A percentile compares a stretch with the other conserved stretches of the same genome.
These are phyloP conservation scores for Fusarium denticulatum DNA, from an alignment of 2,329 filamentous ascomycete species.

Conservation along the genomic window DNA sequence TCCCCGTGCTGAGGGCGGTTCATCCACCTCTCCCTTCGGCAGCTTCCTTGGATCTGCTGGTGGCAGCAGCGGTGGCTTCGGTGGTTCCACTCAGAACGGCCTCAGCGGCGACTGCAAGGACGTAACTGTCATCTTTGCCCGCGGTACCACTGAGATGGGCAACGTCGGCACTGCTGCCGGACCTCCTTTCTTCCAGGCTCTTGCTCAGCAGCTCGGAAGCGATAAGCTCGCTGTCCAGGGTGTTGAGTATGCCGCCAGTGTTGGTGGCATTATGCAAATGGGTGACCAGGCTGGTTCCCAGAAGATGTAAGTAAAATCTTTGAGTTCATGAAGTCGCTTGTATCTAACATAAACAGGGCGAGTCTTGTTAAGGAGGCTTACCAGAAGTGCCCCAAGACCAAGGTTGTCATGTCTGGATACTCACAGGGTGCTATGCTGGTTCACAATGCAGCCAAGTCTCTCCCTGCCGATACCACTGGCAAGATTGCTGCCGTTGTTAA, in stretches of 20 bases:
- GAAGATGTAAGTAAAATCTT: slow-evolving; percentile 55
- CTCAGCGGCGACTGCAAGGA: slow-evolving; percentile 40
- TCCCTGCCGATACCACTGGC: slow-evolving; percentile 48
- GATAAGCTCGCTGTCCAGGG: slow-evolving; percentile 62
- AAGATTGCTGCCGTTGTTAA: slow-evolving; percentile 46
- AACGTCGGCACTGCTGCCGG: slow-evolving; percentile 62
- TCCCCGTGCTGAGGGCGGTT: neutral
- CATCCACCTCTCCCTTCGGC: neutral
- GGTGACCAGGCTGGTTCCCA: slow-evolving; percentile 56
- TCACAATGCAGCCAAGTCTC: slow-evolving; percentile 54
- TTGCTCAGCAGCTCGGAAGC: slow-evolving; percentile 53
- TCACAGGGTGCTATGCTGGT: slow-evolving; percentile 54
- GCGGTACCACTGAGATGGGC: slow-evolving; percentile 62
- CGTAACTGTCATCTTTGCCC: slow-evolving; percentile 66
- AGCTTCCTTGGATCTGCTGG: slow-evolving; percentile 1
- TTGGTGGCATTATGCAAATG: slow-evolving; percentile 56
- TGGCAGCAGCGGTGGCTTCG: slow-evolving; percentile 5
- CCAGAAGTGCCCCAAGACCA: slow-evolving; percentile 55
- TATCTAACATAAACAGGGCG: slow-evolving; percentile 21
- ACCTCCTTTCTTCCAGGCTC: slow-evolving; percentile 59
- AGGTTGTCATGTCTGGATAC: slow-evolving; percentile 59
- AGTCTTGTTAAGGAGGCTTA: slow-evolving; percentile 46
- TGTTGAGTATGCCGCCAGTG: slow-evolving; percentile 60
- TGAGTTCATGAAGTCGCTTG: neutral
- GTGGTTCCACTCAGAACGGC: slow-evolving; percentile 37